Conservation (phyloP, 2,329 filamentous ascomycete genomes). For the Fusarium domesticum region DNA sequence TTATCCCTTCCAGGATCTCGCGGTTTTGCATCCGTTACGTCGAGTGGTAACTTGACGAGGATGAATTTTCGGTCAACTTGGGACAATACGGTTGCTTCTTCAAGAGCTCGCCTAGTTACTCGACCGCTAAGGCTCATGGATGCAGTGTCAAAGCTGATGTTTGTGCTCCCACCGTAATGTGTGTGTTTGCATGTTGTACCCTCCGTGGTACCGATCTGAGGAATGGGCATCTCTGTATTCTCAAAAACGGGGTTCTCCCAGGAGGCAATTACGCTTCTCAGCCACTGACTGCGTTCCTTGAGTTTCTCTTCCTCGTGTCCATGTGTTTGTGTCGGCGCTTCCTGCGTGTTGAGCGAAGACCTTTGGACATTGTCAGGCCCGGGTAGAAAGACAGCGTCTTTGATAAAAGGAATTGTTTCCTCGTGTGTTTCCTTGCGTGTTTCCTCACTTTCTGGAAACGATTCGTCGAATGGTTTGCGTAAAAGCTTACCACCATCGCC, state of each 20-base stretch:
- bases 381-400: neutral
- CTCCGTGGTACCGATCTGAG: conserved; percentile 28
- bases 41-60: conserved; percentile 55
- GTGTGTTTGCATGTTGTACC: neutral
- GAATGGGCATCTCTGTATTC: conserved; percentile 44
- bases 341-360: neutral
- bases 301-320: conserved; percentile 4
- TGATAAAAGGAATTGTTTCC: too few species aligned
- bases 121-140: conserved; percentile 37
- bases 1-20: neutral
- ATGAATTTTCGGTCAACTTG: conserved; percentile 94
- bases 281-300: conserved; percentile 46
- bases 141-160: conserved; percentile 30
- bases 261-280: conserved; percentile 55
- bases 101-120: conserved; percentile 62
- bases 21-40: conserved; percentile 1
- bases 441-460: conserved; percentile 14
- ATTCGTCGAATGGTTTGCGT: conserved; percentile 45
- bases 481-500: conserved; percentile 41
- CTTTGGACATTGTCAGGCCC: neutral
- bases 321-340: neutral
- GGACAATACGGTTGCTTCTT: conserved; percentile 62
- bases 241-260: conserved; percentile 79
- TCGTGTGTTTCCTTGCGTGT: neutral
- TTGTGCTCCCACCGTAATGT: conserved; percentile 8